phyloP scores from a whole-genome alignment of 2,329 filamentous ascomycete genomes.

The Acrocalymma vagum region DNA sequence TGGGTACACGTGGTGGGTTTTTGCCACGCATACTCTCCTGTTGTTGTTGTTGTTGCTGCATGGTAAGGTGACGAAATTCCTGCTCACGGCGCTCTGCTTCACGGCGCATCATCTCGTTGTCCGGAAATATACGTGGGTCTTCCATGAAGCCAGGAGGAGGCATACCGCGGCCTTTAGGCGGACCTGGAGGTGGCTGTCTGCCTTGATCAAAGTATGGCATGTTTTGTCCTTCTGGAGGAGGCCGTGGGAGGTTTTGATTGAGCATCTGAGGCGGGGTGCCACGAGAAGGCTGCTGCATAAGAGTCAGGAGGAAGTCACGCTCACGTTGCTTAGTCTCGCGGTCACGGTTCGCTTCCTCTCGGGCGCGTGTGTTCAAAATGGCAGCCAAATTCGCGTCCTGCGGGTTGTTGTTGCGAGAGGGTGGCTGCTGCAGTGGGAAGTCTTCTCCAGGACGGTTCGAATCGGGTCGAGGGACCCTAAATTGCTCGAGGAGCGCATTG shows the following conservation, averaged over 20 bases:
- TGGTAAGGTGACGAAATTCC: conserved; percentile 36
- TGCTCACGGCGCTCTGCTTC: conserved; percentile 41
- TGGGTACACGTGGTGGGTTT: conserved; percentile 37
- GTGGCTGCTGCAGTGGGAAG: conserved; percentile 39
- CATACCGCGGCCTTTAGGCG: conserved; percentile 46
- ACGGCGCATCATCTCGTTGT: conserved; percentile 42
- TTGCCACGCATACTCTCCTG: conserved; percentile 46
- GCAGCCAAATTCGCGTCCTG: conserved; percentile 45
- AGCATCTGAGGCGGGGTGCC: conserved; percentile 43
- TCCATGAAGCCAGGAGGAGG: conserved; percentile 50
- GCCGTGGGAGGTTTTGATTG: conserved; percentile 46
- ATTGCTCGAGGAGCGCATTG: conserved; percentile 38
- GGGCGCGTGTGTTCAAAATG: conserved; percentile 48
- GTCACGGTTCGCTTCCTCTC: conserved; percentile 46
- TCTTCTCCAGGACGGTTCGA: conserved; percentile 40
- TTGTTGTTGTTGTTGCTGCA: conserved; percentile 33
- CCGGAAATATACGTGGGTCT: conserved; percentile 41
- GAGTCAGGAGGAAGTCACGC: conserved; percentile 83
- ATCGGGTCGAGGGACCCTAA: conserved; percentile 38
- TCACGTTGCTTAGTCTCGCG: conserved; percentile 65
- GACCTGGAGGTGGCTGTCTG: conserved; percentile 42
- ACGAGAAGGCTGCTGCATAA: conserved; percentile 72
- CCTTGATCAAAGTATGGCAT: conserved; percentile 45
- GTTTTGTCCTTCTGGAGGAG: conserved; percentile 37
- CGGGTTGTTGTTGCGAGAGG: conserved; percentile 36